A percentile compares a stretch with the other conserved stretches of the same genome.
phyloP scores from a whole-genome alignment of 1,139 yeast genomes.

The Scheffersomyces lignicola region DNA sequence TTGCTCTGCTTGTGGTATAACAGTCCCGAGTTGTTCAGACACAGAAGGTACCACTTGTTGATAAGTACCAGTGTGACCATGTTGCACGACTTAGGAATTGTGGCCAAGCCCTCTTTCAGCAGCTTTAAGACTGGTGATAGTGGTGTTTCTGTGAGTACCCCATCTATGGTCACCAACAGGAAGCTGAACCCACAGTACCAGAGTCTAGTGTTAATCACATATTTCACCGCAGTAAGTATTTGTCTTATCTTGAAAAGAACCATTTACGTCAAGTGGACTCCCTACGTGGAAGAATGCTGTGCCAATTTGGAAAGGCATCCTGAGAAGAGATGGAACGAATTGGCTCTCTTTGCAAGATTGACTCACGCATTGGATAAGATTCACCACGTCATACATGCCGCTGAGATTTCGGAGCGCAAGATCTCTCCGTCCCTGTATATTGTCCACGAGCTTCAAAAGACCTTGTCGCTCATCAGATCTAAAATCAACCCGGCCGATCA shows the following conservation, averaged over 20 bases:
- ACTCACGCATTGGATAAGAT: slow-evolving; percentile 64
- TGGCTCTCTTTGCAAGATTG: slow-evolving; percentile 63
- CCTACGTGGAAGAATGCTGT: slow-evolving; percentile 66
- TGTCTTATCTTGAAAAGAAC: slow-evolving; percentile 55
- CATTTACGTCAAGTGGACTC: slow-evolving; percentile 56
- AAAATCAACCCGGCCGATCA: slow-evolving; percentile 40
- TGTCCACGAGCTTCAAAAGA: slow-evolving; percentile 42
- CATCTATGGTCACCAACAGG: slow-evolving; percentile 10
- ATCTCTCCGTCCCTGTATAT: slow-evolving; percentile 30
- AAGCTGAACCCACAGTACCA: slow-evolving; percentile 21
- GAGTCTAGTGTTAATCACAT: slow-evolving; percentile 47
- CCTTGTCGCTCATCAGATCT: slow-evolving; percentile 36
- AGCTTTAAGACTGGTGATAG: slow-evolving; percentile 37
- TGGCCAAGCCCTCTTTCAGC: slow-evolving; percentile 44
- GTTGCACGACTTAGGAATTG: slow-evolving; percentile 74
- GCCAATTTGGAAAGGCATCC: slow-evolving; percentile 39
- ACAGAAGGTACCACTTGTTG: slow-evolving; percentile 73
- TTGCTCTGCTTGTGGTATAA: slow-evolving; percentile 77
- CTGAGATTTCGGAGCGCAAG: slow-evolving; percentile 27
- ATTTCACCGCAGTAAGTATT: slow-evolving; percentile 51
- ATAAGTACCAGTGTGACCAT: slow-evolving; percentile 66
- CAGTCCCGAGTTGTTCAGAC: slow-evolving; percentile 77
- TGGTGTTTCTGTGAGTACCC: slow-evolving; percentile 19
- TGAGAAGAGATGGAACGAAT: slow-evolving; percentile 28
- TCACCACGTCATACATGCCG: slow-evolving; percentile 49